Evolutionary conservation across 176 grass and related monocot species (phyloP), one percentile per base, ranked within the genome.

Genomic region (Thinopyrum elongatum): DNA sequence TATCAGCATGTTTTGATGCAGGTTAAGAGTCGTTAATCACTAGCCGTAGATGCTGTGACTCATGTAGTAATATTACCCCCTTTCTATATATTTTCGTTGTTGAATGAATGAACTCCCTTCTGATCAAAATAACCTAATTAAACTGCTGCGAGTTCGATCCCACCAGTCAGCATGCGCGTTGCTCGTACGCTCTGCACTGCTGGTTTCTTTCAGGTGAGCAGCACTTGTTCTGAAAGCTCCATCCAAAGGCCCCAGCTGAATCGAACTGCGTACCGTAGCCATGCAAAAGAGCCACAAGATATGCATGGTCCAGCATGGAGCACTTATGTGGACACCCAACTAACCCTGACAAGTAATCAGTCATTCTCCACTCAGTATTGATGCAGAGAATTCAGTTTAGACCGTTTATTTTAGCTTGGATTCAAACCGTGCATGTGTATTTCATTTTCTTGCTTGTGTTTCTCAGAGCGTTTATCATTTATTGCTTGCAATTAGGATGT

Each of bases 271-370:
- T 34, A 78, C 57, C 10, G 15, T 34, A 78, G 42, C 30, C 9
- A 31, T 58, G 53, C 61, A 47, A 41, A 71, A 78, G 30, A 74
- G 66, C 53, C 84, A 66, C 66, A 41, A 31, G 33, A 66, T 78
- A 34, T 79, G 78, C 38, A 92, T 85, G 65, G 86, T 84, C 75
- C 75, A 80, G 49, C 49, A 68, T 35, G 16, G 11, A 3, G 10
- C 2, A 68, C 46, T 77, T 6, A 29, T 66, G 78, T 46, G 87
- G 35, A 26, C 81, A 53, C 41, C 68, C 21, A 77, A 85, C 70
- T 16, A 84, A 81, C 11, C 31, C n/a, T 81, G 49, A 77, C 89
- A 88, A 84, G 89, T 88, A 85, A 91, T 85, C 69, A 76, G 30
- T 85, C 85, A 21, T 84, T 69, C 47, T 87, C 89, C 83, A 31